Conservation (phyloP, 2,329 filamentous ascomycete genomes). For the Fusarium beomiforme region DNA sequence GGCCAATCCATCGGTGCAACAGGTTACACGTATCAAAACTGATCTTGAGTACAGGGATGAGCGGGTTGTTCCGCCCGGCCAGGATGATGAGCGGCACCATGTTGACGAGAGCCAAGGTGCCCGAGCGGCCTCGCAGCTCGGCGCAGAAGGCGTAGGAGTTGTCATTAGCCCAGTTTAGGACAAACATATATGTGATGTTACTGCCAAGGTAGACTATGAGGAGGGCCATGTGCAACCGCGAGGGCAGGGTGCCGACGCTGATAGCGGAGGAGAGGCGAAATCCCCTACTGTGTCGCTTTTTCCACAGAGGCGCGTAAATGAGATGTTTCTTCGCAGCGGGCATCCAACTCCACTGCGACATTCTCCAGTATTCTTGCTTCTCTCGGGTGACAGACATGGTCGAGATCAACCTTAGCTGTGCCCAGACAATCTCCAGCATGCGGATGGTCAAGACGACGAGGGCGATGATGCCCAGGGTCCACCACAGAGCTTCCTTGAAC, state of each 20-base stretch:
- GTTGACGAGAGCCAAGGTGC: slow-evolving; percentile 85
- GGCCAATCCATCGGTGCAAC: slow-evolving; percentile 75
- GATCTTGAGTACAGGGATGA: slow-evolving; percentile 83
- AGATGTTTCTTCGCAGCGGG: slow-evolving; percentile 70
- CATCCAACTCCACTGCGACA: slow-evolving; percentile 67
- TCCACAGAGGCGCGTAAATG: slow-evolving; percentile 68
- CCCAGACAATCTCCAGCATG: slow-evolving; percentile 63
- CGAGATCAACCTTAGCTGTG: slow-evolving; percentile 66
- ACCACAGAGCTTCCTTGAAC: slow-evolving; percentile 68
- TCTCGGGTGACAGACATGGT: slow-evolving; percentile 64
- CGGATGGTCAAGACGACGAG: slow-evolving; percentile 64
- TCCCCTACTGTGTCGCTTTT: slow-evolving; percentile 74
- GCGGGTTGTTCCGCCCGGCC: slow-evolving; percentile 90
- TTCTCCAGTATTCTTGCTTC: slow-evolving; percentile 68
- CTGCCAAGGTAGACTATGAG: slow-evolving; percentile 66
- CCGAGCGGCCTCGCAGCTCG: slow-evolving; percentile 85
- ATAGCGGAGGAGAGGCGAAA: slow-evolving; percentile 68
- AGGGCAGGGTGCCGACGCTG: slow-evolving; percentile 71
- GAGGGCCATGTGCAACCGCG: slow-evolving; percentile 69
- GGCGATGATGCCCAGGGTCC: slow-evolving; percentile 66
- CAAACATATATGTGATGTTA: slow-evolving; percentile 71
- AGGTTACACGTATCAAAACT: slow-evolving; percentile 97
- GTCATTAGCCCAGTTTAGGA: slow-evolving; percentile 65
- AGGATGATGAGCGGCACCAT: slow-evolving; percentile 91
- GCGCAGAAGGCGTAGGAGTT: slow-evolving; percentile 75